Conservation (phyloP, 2,329 filamentous ascomycete genomes). For the Parastagonospora nodorum region DNA sequence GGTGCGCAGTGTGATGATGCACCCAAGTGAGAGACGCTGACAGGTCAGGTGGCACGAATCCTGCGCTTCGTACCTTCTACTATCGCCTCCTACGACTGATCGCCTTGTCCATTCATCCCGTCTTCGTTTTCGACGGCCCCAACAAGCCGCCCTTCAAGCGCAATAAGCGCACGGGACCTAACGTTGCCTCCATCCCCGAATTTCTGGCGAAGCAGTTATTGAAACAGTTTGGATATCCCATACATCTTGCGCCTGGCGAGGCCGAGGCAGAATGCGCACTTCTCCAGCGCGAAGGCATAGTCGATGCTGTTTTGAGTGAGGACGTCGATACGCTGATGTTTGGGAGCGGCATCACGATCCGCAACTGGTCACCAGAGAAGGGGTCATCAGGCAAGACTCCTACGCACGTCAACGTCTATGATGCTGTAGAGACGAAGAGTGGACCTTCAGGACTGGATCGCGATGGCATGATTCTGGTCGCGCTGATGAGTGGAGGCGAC, state of each 20-base stretch:
- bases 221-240: conserved; percentile 80
- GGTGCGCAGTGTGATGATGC: conserved; percentile 50
- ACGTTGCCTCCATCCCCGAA: conserved; percentile 69
- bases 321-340: conserved; percentile 99
- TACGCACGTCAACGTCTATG: conserved; percentile 86
- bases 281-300: conserved; percentile 72
- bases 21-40: conserved; percentile 11
- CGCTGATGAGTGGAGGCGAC: conserved; percentile 93
- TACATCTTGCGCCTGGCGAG: conserved; percentile 88
- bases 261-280: conserved; percentile 95
- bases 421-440: conserved; percentile 63
- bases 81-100: conserved; percentile 84
- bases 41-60: conserved; percentile 75
- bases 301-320: conserved; percentile 89
- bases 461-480: conserved; percentile 91
- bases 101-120: conserved; percentile 76
- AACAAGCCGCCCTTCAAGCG: conserved; percentile 87
- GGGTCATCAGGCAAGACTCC: conserved; percentile 64
- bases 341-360: conserved; percentile 76
- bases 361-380: conserved; percentile 81
- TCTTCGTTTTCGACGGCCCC: conserved; percentile 90
- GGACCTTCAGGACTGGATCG: conserved; percentile 69
- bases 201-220: conserved; percentile 83
- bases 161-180: conserved; percentile 71
- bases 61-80: conserved; percentile 88